Conservation (phyloP, 2,329 filamentous ascomycete species). For the Paecilomyces sp. region DNA sequence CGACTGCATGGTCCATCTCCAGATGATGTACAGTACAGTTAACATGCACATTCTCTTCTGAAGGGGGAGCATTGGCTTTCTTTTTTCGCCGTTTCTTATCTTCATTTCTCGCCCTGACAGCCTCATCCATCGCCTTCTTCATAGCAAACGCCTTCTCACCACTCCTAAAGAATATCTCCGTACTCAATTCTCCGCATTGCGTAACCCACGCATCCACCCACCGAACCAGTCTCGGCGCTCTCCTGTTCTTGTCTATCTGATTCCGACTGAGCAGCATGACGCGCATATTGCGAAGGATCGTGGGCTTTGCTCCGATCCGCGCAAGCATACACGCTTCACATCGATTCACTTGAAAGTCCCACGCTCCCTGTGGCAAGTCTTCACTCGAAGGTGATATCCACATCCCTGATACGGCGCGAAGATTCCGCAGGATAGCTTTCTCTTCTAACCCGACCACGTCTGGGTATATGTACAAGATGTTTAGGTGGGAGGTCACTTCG, state of each 20-base stretch:
- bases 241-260: neutral
- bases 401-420: neutral
- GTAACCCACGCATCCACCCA: neutral
- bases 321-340: neutral
- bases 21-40: neutral
- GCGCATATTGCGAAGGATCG: neutral
- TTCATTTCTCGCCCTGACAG: neutral
- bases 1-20: neutral
- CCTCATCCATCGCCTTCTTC: neutral
- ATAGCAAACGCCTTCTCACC: neutral
- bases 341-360: neutral
- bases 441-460: neutral
- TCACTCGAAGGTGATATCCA: neutral
- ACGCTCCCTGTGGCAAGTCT: neutral
- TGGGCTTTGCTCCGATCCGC: neutral
- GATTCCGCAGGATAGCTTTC: neutral
- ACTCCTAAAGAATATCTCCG: neutral
- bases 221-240: neutral
- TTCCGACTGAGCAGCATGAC: neutral
- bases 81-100: neutral
- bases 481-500: neutral
- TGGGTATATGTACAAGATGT: neutral
- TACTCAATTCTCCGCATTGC: neutral
- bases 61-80: neutral
- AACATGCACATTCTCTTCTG: neutral